Percentiles rank a stretch among this genome's conserved stretches.
These are phyloP conservation scores for Dactylis glomerata DNA, from an alignment of 176 grass and related monocot genomes.

Conservation along the genomic window DNA sequence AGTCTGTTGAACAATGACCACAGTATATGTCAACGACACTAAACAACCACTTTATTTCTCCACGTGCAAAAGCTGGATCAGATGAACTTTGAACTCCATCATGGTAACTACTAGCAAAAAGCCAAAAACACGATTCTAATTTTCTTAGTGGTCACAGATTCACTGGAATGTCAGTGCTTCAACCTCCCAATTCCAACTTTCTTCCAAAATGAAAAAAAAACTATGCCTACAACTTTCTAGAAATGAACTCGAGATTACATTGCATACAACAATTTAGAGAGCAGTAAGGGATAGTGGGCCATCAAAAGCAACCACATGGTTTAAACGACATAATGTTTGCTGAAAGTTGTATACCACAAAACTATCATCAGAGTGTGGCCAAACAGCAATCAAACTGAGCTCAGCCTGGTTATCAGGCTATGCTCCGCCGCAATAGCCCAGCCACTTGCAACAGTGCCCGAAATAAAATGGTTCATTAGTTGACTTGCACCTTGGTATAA, in stretches of 20 bases:
- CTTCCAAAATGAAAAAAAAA: constrained; percentile 1
- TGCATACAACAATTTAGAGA: constrained; percentile 26
- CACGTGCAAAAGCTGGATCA: no score
- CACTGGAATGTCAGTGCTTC: not conserved
- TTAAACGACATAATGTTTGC: constrained; percentile 1
- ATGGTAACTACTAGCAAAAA: no score
- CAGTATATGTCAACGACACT: no score
- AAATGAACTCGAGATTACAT: constrained; percentile 7
- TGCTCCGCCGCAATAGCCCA: constrained; percentile 5
- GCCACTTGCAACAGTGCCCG: not conserved
- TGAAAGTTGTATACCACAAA: constrained; percentile 12
- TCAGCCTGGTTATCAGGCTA: not conserved
- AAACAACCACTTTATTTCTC: no score
- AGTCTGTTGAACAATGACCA: no score
- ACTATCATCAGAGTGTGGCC: constrained; percentile 3
- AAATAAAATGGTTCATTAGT: constrained; percentile 32
- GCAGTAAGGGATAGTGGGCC: not conserved
- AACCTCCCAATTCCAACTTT: constrained; percentile 5
- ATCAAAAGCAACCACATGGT: not conserved
- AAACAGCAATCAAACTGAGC: constrained; percentile 2
- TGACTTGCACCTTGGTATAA: constrained; percentile 70
- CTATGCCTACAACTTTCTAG: not conserved
- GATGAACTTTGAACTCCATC: no score
- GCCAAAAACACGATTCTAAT: no score
- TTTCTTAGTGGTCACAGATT: not conserved